Evolutionary conservation across 164 flowering plant genomes (phyloP).

Genomic region (Umbellularia californica): DNA sequence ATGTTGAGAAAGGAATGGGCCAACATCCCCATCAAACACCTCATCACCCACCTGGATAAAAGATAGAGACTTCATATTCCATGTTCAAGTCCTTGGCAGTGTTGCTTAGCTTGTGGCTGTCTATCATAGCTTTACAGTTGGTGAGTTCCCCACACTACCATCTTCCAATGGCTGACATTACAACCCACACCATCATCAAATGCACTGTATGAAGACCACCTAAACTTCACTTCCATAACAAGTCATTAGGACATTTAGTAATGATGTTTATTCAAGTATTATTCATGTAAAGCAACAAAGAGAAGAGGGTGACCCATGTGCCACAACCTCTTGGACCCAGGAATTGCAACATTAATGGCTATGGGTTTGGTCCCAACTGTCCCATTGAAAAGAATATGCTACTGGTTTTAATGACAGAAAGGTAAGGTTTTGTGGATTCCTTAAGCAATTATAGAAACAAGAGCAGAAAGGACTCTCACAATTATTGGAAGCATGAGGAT

Average conservation of each 20-base stretch:
- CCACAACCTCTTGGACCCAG: too few relatives aligned
- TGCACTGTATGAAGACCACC: neutral
- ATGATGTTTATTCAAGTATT: neutral
- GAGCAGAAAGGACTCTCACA: too few relatives aligned
- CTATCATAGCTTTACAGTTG: conserved; percentile 25
- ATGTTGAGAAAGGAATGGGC: conserved; percentile 17
- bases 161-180: conserved; percentile 22
- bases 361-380: too few relatives aligned
- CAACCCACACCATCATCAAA: conserved; percentile 6
- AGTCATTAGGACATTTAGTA: neutral
- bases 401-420: too few relatives aligned
- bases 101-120: conserved; percentile 29
- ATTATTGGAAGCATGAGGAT: too few relatives aligned
- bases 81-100: conserved; percentile 25
- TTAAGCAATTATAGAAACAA: too few relatives aligned
- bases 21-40: conserved; percentile 15
- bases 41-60: neutral
- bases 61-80: conserved; percentile 6
- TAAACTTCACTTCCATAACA: neutral
- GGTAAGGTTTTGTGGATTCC: too few relatives aligned
- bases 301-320: too few relatives aligned
- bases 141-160: conserved; percentile 10
- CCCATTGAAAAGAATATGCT: too few relatives aligned
- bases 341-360: too few relatives aligned
- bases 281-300: neutral